Evolutionary conservation across 1,284 basidiomycete species (phyloP), one percentile per base, ranked within the genome.

Genomic region (Grifola frondosa): DNA sequence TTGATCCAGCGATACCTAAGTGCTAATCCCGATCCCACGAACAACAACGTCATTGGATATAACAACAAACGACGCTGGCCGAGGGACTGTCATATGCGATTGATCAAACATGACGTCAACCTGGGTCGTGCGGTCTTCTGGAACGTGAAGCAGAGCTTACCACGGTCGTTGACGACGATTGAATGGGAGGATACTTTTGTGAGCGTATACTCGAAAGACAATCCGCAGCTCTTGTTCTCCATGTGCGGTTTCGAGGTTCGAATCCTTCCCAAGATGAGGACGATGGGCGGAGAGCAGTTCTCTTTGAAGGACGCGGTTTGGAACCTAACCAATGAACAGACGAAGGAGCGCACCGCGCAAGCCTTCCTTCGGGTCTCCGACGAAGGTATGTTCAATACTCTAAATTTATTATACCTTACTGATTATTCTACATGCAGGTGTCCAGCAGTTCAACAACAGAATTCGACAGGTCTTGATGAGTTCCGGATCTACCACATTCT

Each of bases 21-120:
- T 47, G 95, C 93, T 19, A 94, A 97, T 63, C 95, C 94, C 9
- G 94, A 97, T 69, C 95, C 95, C 8, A 97, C 94, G 42, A 98
- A 98, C 70, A 94, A 95, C 69, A 97, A 97, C 58, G 86, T 98
- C 50, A 95, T 97, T 53, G 95, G 95, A 2, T 99, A 97, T 70
- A 97, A 97, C 74, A 97, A 97, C 73, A 95, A 95, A 67, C 88
- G 92, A 44, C 98, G 96, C 73, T 98, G 96, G 96, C 96, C 96
- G 16, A 79, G 94, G 51, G 96, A 99, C 65, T 97, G 94, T 65
- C 87, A 96, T 49, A 99, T 99, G 96, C 79, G 96, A 21, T 78
- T 99, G 42, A 96, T 97, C 76, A 99, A 99, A 71, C 95, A 98
- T 67, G 96, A 99, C 62, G 96, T 98, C 67, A 98, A 99, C 66